Evolutionary conservation across 257 asterid genomes (phyloP), one percentile per base, ranked within the genome.

Genomic region (Dorcoceras hygrometricum): DNA sequence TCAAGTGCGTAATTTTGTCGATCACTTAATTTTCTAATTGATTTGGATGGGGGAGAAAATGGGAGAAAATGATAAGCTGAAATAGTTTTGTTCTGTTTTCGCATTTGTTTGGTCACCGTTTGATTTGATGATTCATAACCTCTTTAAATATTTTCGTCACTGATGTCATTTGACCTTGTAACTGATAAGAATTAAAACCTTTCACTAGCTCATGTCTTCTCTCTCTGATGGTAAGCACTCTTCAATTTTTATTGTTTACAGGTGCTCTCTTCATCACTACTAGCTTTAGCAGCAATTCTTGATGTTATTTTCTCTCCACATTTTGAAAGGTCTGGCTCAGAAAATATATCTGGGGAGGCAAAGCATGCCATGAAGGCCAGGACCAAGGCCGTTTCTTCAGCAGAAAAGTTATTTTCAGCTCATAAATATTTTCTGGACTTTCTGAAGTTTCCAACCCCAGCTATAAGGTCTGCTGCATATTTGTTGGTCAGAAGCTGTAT

Each of bases 261-360:
- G 99, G 99, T 88, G 72, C 67, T 84, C 63, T 86, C 94, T 51
- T 87, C 99, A 66, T 90, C 99, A 67, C 78, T 94, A 75, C 82
- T 94, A 75, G 95, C 99, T 28, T 70, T 90, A 75, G 90, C 97
- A 57, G 87, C 99, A 67, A 86, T 94, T 78, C 86, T 87, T 74
- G 99, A 94, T 78, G 76, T 90, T 65, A 77, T 87, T 72, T 65
- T 86, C 71, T 68, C 83, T 59, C 56, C 75, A 65, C 80, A 77
- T 70, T 73, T 81, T 67, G 92, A 78, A 73, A 76, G 78, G 65
- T 71, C 87, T 67, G 82, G 78, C 74, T 85, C 80, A 59, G 96
- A 81, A 72, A 82, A 75, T 69, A 59, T 69, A 72, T 68, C 66
- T 61, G 79, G 81, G 62, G 97, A 83, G 79, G 78, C 90, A 58